A percentile compares a stretch with the other conserved stretches of the same genome.
Evolutionary conservation across 1,139 yeast genomes (phyloP).

Genomic region (Taphrina deformans): DNA sequence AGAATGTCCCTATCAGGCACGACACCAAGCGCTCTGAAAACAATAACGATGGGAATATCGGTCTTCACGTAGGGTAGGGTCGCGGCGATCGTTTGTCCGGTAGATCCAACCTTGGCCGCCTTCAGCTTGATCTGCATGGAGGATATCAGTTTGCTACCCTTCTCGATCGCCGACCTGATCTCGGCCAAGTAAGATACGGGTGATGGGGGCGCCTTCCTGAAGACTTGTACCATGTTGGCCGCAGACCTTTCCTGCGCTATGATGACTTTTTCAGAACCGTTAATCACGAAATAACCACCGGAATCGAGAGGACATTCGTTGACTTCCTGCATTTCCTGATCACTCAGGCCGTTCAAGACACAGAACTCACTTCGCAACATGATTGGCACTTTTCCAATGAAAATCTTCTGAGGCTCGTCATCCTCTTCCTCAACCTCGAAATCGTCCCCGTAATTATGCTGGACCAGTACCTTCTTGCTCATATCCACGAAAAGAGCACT

Average conservation of each 20-base stretch:
- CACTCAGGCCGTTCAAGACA: slow-evolving; percentile 87
- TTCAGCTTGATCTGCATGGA: slow-evolving; percentile 86
- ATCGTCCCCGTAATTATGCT: slow-evolving; percentile 69
- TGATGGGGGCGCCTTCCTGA: slow-evolving; percentile 95
- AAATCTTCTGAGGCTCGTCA: slow-evolving; percentile 64
- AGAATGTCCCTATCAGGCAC: slow-evolving; percentile 98
- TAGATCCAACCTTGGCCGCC: slow-evolving; percentile 46
- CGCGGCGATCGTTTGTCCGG: slow-evolving; percentile 73
- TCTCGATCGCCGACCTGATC: slow-evolving; percentile 92
- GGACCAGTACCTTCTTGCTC: slow-evolving; percentile 83
- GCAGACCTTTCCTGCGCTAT: slow-evolving; percentile 99
- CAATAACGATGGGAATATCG: slow-evolving; percentile 94
- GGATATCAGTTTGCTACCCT: slow-evolving; percentile 91
- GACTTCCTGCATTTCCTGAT: slow-evolving; percentile 88
- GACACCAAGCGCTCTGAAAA: slow-evolving; percentile 95
- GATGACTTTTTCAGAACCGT: slow-evolving; percentile 96
- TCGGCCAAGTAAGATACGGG: slow-evolving; percentile 96
- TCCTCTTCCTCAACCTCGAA: slow-evolving; percentile 70
- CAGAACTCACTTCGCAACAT: slow-evolving; percentile 97
- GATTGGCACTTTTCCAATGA: slow-evolving; percentile 95
- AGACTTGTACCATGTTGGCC: slow-evolving; percentile 96
- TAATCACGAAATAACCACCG: slow-evolving; percentile 98
- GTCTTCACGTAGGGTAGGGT: slow-evolving; percentile 94
- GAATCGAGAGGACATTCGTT: slow-evolving; percentile 96
- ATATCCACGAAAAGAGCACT: slow-evolving; percentile 95